A percentile compares a stretch with the other conserved stretches of the same genome.
These are phyloP conservation scores for Hyphopichia wangnamkhiaoensis DNA, from an alignment of 1,139 yeast species.

Conservation along the genomic window DNA sequence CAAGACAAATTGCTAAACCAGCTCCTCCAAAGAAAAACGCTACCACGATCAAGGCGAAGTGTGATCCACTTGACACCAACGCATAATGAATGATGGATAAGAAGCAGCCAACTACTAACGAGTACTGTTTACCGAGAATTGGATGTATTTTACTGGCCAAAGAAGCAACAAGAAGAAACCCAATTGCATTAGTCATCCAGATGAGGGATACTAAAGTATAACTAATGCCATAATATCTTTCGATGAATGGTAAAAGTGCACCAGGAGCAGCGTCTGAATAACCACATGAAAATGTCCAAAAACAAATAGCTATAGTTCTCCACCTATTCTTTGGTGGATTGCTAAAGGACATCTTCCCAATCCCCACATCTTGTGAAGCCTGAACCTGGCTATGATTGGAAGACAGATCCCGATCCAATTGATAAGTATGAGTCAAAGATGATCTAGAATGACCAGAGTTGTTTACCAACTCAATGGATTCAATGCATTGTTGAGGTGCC, in stretches of 20 bases:
- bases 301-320: conserved; percentile 33
- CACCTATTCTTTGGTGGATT: conserved; percentile 25
- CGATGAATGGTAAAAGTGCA: conserved; percentile 43
- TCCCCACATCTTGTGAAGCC: no score
- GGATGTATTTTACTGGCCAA: conserved; percentile 32
- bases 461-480: no score
- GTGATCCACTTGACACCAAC: conserved; percentile 30
- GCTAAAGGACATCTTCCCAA: conserved; percentile 3
- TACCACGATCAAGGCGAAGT: conserved; percentile 37
- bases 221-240: conserved; percentile 34
- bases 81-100: conserved; percentile 30
- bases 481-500: no score
- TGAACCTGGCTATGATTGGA: no score
- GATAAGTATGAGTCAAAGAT: no score
- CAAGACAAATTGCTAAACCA: conserved; percentile 49
- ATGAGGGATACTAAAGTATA: conserved; percentile 46
- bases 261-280: conserved; percentile 46
- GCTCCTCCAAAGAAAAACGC: conserved; percentile 54
- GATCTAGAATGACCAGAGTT: no score
- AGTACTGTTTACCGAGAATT: conserved; percentile 31
- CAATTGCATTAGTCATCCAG: conserved; percentile 46
- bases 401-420: no score
- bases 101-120: conserved; percentile 29
- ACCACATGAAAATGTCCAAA: conserved; percentile 32
- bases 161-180: conserved; percentile 39